Evolutionary conservation across 306 rosid genomes (phyloP).

Genomic region (Carpinus viminea): DNA sequence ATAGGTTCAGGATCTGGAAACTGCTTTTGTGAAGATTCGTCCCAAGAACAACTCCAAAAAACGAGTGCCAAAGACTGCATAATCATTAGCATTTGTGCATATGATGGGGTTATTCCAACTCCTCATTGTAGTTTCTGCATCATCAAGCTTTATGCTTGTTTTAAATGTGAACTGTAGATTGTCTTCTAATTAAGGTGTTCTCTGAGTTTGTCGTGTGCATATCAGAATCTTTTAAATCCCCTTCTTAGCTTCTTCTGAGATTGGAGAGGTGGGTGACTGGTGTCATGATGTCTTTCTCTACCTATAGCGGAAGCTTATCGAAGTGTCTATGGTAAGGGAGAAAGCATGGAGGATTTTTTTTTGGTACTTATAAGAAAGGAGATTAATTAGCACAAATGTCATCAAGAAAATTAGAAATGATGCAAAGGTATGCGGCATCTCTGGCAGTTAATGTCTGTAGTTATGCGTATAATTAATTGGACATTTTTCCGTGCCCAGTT

Average conservation of each 20-base stretch:
- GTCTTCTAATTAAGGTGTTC: neutral
- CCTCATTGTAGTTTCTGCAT: neutral
- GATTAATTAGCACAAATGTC: no score
- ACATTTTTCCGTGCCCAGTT: no score
- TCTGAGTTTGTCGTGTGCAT: neutral
- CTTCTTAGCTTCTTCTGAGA: neutral
- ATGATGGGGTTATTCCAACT: neutral
- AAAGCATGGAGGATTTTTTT: no score
- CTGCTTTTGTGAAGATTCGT: conserved; percentile 82
- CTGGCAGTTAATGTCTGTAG: no score
- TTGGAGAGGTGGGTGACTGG: neutral
- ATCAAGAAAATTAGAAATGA: no score
- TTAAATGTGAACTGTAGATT: neutral
- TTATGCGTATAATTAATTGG: no score
- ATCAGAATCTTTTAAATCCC: neutral
- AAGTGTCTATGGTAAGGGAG: no score
- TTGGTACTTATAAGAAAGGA: no score
- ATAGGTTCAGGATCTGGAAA: conserved; percentile 67
- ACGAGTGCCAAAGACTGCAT: conserved; percentile 47
- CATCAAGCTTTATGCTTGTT: neutral
- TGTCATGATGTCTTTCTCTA: neutral
- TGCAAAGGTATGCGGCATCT: no score
- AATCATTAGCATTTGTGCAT: neutral
- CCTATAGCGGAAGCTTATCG: no score
- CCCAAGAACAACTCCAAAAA: conserved; percentile 84